Evolutionary conservation across 1,284 basidiomycete genomes (phyloP).

Genomic region (Moesziomyces sp.): DNA sequence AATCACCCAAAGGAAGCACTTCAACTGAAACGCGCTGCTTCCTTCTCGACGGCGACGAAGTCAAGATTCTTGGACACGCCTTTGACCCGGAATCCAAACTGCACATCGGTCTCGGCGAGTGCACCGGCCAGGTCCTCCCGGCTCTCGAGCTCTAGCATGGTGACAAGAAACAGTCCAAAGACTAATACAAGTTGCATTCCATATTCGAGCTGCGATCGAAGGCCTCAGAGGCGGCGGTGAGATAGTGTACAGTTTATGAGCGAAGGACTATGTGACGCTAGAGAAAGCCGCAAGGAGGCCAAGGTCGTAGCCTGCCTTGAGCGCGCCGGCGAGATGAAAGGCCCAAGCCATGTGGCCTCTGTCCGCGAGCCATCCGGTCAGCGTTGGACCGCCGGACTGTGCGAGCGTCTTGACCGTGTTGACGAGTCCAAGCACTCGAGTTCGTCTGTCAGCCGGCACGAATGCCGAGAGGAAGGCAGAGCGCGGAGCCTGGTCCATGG

Average conservation of each 20-base stretch:
- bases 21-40: slow-evolving; percentile 3
- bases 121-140: slow-evolving; percentile 8
- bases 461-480: slow-evolving; percentile 21
- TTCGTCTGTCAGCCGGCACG: slow-evolving; percentile 11
- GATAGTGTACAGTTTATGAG: no score
- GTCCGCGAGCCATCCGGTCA: slow-evolving; percentile 20
- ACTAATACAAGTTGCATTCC: neutral
- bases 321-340: slow-evolving; percentile 15
- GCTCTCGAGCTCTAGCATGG: neutral
- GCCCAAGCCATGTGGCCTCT: slow-evolving; percentile 18
- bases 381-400: slow-evolving; percentile 17
- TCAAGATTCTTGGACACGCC: slow-evolving; percentile 9
- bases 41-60: slow-evolving; percentile 7
- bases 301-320: slow-evolving; percentile 25
- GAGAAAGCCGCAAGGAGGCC: slow-evolving; percentile 21
- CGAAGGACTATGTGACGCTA: slow-evolving; percentile 5
- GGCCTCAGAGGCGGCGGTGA: neutral
- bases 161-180: neutral
- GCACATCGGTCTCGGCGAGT: slow-evolving; percentile 15
- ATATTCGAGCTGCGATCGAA: neutral
- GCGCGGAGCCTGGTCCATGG: slow-evolving; percentile 27
- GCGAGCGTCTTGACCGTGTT: slow-evolving; percentile 24
- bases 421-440: slow-evolving; percentile 17
- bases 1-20: neutral
- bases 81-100: slow-evolving; percentile 12